These are phyloP conservation scores for Brassica hybrid DNA, from an alignment of 441 rosid genomes.

Conservation along the genomic window DNA sequence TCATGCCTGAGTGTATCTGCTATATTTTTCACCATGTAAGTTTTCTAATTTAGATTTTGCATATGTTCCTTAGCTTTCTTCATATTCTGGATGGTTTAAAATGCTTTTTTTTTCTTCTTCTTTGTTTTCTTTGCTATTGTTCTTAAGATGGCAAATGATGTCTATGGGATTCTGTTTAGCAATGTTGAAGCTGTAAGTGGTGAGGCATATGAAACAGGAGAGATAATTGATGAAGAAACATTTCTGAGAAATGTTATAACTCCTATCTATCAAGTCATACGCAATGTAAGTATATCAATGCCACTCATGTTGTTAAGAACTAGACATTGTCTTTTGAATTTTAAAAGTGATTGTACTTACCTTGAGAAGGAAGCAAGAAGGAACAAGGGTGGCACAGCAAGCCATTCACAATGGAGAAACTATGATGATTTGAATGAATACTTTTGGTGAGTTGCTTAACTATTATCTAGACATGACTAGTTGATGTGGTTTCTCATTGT, in stretches of 20 bases:
- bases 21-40: slow-evolving; percentile 92
- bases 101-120: background rate
- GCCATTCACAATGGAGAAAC: slow-evolving; percentile 99
- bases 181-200: slow-evolving; percentile 72
- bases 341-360: slow-evolving; percentile 35
- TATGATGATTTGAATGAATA: slow-evolving; percentile 98
- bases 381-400: slow-evolving; percentile 81
- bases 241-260: slow-evolving; percentile 80
- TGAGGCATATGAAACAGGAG: slow-evolving; percentile 57
- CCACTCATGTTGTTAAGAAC: slow-evolving; percentile 11
- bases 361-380: slow-evolving; percentile 77
- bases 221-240: slow-evolving; percentile 71
- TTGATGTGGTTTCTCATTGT: slow-evolving; percentile 29
- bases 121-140: no score
- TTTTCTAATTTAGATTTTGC: slow-evolving; percentile 44
- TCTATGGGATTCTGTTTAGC: slow-evolving; percentile 64
- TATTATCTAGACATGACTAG: slow-evolving; percentile 29
- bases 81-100: slow-evolving; percentile 13
- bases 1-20: slow-evolving; percentile 99
- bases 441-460: slow-evolving; percentile 68
- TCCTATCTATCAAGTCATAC: slow-evolving; percentile 83
- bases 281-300: slow-evolving; percentile 55
- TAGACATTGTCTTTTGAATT: slow-evolving; percentile 24
- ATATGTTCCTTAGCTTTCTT: slow-evolving; percentile 43
- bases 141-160: slow-evolving; percentile 80